These are phyloP conservation scores for Haplographium delicatum DNA, from an alignment of 495 filamentous ascomycete species.

Conservation along the genomic window DNA sequence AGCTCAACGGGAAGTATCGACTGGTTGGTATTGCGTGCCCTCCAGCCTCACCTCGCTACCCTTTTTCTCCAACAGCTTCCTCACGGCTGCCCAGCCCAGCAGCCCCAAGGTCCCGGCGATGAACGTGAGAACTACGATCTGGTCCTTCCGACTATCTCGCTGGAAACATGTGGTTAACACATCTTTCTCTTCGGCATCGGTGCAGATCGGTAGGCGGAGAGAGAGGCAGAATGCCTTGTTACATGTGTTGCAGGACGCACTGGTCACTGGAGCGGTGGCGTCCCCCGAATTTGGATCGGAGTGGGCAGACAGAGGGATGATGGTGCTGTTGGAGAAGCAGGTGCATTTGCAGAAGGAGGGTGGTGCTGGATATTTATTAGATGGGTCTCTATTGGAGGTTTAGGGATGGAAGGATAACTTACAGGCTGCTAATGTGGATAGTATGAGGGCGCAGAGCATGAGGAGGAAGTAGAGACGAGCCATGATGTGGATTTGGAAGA, in stretches of 20 bases:
- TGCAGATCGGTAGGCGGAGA: conserved; percentile 82
- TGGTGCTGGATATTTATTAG: conserved; percentile 28
- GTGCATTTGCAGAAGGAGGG: conserved; percentile 98
- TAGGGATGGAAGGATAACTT: neutral
- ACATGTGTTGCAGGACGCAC: conserved; percentile 68
- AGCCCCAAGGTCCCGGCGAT: conserved; percentile 81
- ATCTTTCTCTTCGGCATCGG: conserved; percentile 78
- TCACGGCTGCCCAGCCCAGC: conserved; percentile 70
- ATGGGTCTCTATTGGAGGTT: neutral
- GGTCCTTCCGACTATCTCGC: conserved; percentile 82
- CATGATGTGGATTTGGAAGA: too few relatives aligned
- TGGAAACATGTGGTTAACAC: conserved; percentile 90
- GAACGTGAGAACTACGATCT: conserved; percentile 88
- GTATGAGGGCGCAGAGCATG: conserved; percentile 19
- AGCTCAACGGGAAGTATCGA: too few relatives aligned
- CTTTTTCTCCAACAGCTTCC: conserved; percentile 25
- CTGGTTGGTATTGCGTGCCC: conserved; percentile 16
- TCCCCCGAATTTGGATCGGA: conserved; percentile 25
- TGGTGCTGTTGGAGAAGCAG: conserved; percentile 85
- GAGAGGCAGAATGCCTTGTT: conserved; percentile 85
- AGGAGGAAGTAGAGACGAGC: conserved; percentile 7
- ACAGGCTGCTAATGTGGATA: conserved; percentile 19
- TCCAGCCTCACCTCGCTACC: conserved; percentile 7
- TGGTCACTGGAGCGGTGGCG: conserved; percentile 7
- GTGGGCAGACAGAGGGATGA: conserved; percentile 60